Evolutionary conservation across 305 asterid genomes (phyloP).

Genomic region (Plantago coronopus): DNA sequence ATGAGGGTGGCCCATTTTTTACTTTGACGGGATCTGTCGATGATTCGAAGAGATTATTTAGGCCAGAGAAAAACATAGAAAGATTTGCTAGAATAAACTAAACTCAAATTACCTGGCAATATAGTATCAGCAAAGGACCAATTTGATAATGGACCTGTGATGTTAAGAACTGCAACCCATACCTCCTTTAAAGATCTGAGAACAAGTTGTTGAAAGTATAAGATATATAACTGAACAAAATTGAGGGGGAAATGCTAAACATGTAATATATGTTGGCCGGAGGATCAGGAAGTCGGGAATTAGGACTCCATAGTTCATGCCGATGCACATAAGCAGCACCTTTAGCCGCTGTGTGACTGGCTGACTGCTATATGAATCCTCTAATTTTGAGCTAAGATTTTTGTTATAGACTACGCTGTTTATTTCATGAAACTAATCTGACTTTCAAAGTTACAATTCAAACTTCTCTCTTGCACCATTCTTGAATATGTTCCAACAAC

Average conservation of each 20-base stretch:
- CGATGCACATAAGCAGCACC: not conserved
- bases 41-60: conserved; percentile 31
- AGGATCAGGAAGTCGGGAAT: not conserved
- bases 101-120: conserved; percentile 65
- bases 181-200: conserved; percentile 81
- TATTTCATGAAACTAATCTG: not conserved
- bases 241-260: conserved; percentile 3
- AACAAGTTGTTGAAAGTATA: conserved; percentile 19
- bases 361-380: too few species aligned
- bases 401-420: not conserved
- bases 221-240: conserved; percentile 3
- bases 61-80: conserved; percentile 14
- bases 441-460: not conserved
- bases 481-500: not conserved
- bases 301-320: too few species aligned
- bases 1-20: conserved; percentile 70
- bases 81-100: conserved; percentile 13
- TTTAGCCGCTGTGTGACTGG: not conserved
- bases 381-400: not conserved
- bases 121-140: conserved; percentile 80
- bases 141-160: conserved; percentile 86
- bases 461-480: not conserved
- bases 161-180: conserved; percentile 90
- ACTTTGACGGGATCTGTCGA: conserved; percentile 60
- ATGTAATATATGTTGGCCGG: too few species aligned